Evolutionary conservation across 106 monocot species (phyloP), one percentile per base, ranked within the genome.

Genomic region (Gastrodia elata): DNA sequence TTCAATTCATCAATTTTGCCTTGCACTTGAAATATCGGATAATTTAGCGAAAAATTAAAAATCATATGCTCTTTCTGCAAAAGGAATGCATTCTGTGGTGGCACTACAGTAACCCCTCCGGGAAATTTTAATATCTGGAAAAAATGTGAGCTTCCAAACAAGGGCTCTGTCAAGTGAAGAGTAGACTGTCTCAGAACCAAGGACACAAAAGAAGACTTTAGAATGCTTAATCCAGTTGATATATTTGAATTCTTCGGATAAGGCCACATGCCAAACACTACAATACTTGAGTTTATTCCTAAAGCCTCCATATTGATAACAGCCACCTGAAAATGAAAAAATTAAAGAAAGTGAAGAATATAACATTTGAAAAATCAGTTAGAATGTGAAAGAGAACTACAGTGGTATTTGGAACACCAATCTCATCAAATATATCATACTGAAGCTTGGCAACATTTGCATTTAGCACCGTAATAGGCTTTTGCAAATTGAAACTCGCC

Each of bases 41-140:
- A 90, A 80, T 92, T 97, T 67, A 97, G 74, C 20, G 83, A 83
- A 74, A 98, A 98, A 80, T 93, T 98, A 57, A 98, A 98, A 58
- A 84, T 80, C 24, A 76, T 73, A 44, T 88, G 72, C 27, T 76
- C 77, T 69, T 90, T 90, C 88, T 93, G 92, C 75, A 93, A 75
- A 81, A 80, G 88, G 80, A 93, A 98, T 48, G 72, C 97, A 81
- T 34, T 87, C 82, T 93, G 97, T 71, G 64, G 81, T 65, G 97
- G 93, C 58, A 80, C 83, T 41, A 98, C 77, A 30, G 97, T 91
- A 76, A 98, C 91, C 76, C 93, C 97, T 72, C 90, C 90, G 22
- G 93, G 90, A 58, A 93, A 98, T 79, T 84, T 86, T 52, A 84
- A 75, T 70, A 98, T 85, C 75, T 98, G 84, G 74, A 98, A 93